These are phyloP conservation scores for Xanthoparmelia taractica DNA, from an alignment of 495 filamentous ascomycete species.

Conservation along the genomic window DNA sequence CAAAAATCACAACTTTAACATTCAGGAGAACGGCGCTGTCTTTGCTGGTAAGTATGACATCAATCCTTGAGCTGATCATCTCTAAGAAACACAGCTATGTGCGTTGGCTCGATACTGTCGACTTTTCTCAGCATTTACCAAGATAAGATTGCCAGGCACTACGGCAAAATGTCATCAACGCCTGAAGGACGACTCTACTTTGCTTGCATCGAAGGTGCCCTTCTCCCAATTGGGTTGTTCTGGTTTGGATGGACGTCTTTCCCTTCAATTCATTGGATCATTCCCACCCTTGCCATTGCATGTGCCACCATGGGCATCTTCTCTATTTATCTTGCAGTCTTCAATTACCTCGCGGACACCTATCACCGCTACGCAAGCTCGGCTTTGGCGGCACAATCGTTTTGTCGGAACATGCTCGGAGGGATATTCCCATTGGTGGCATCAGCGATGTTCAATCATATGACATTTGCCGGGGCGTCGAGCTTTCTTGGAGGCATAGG, in stretches of 20 bases:
- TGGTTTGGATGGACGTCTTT: conserved; percentile 73
- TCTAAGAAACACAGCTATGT: conserved; percentile 46
- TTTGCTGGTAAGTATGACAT: conserved; percentile 48
- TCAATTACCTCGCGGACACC: conserved; percentile 91
- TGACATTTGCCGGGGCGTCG: conserved; percentile 66
- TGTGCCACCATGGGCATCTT: conserved; percentile 84
- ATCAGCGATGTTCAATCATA: conserved; percentile 56
- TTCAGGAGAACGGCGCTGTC: conserved; percentile 60
- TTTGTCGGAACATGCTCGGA: conserved; percentile 76
- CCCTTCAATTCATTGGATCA: conserved; percentile 64
- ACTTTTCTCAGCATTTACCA: conserved; percentile 72
- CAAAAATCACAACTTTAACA: conserved; percentile 59
- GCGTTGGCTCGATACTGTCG: conserved; percentile 57
- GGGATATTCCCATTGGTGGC: conserved; percentile 78
- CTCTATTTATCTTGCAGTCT: conserved; percentile 79
- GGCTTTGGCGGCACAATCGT: conserved; percentile 80
- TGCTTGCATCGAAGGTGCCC: conserved; percentile 61
- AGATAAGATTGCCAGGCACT: conserved; percentile 43
- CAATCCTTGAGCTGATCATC: neutral
- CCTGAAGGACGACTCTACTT: conserved; percentile 81
- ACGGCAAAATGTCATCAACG: conserved; percentile 42
- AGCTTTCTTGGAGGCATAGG: conserved; percentile 73
- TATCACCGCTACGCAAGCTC: conserved; percentile 81
- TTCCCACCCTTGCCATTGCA: conserved; percentile 61
- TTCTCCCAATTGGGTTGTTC: conserved; percentile 71